phyloP scores from a whole-genome alignment of 805 yeast genomes.

The Kluyveromyces starmeri region DNA sequence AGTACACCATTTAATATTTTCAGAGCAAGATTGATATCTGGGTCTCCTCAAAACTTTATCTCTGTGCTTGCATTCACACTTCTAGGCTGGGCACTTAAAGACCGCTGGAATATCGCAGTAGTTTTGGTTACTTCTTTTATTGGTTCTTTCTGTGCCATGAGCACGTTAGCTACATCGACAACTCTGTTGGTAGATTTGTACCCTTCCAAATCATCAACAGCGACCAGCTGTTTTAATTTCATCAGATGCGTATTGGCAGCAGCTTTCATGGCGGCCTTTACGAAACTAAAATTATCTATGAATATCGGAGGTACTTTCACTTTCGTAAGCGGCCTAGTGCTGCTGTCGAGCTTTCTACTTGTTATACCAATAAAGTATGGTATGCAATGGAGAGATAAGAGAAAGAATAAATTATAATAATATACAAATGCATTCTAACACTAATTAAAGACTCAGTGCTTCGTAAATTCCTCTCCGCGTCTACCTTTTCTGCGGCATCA shows the following conservation, averaged over 20 bases:
- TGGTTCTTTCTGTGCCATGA: slow-evolving; percentile 49
- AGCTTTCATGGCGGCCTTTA: slow-evolving; percentile 56
- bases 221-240: slow-evolving; percentile 63
- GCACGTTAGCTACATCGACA: slow-evolving; percentile 45
- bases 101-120: slow-evolving; percentile 39
- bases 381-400: slow-evolving; percentile 27
- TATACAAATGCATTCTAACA: slow-evolving; percentile 1
- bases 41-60: slow-evolving; percentile 36
- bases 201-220: slow-evolving; percentile 62
- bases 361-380: slow-evolving; percentile 32
- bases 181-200: slow-evolving; percentile 67
- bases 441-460: too few relatives aligned
- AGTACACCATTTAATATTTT: slow-evolving; percentile 41
- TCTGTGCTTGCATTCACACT: slow-evolving; percentile 37
- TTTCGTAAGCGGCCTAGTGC: slow-evolving; percentile 46
- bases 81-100: slow-evolving; percentile 68
- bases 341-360: slow-evolving; percentile 22
- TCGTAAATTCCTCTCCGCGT: too few relatives aligned
- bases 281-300: slow-evolving; percentile 48
- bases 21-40: slow-evolving; percentile 41
- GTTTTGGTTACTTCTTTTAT: slow-evolving; percentile 50
- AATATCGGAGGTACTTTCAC: slow-evolving; percentile 71
- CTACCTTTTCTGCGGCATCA: too few relatives aligned
- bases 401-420: slow-evolving; percentile 8
- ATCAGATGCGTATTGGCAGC: slow-evolving; percentile 66